Base-by-base conservation (phyloP, 768 basidiomycete species). In the Rhodosporidiobolus odoratus region DNA sequence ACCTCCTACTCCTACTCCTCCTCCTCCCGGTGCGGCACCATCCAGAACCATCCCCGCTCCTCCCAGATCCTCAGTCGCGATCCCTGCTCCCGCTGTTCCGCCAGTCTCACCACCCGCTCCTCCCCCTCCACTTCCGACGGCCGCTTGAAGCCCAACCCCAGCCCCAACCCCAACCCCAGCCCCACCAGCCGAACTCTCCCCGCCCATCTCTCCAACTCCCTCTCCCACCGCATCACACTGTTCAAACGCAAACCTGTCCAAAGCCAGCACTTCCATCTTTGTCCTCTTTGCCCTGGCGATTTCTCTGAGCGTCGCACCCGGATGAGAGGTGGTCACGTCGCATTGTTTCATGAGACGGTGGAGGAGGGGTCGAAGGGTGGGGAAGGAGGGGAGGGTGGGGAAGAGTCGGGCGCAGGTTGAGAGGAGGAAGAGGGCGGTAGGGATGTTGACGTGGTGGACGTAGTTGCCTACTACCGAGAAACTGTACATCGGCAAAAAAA, bases 181-280 rank as follows among this genome's bases (percentile, higher is more conserved):
- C n/a, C n/a, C n/a, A n/a, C n/a, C n/a, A n/a, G n/a, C n/a, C n/a
- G n/a, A n/a, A n/a, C n/a, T n/a, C n/a, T n/a, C n/a, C n/a, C n/a
- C n/a, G n/a, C n/a, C n/a, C n/a, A n/a, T n/a, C n/a, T n/a, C n/a
- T n/a, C n/a, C n/a, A n/a, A n/a, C n/a, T n/a, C n/a, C n/a, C n/a
- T n/a, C n/a, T n/a, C n/a, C n/a, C n/a, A n/a, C n/a, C n/a, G n/a
- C n/a, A n/a, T n/a, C n/a, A n/a, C n/a, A n/a, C 45, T 61, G 27
- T 52, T 74, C 72, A 43, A 69, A 74, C 57, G 72, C 72, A 25
- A 57, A 61, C 38, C 72, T 65, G 40, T 74, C 72, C 8, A 74
- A 63, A 21, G 56, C 63, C 43, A 67, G 58, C 15, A 74, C 72
- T 34, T 66, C 63, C 35, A 35, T 25, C 47, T 69, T 69, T 5